phyloP scores from a whole-genome alignment of 345 rosid species.

The Boechera retrofracta region DNA sequence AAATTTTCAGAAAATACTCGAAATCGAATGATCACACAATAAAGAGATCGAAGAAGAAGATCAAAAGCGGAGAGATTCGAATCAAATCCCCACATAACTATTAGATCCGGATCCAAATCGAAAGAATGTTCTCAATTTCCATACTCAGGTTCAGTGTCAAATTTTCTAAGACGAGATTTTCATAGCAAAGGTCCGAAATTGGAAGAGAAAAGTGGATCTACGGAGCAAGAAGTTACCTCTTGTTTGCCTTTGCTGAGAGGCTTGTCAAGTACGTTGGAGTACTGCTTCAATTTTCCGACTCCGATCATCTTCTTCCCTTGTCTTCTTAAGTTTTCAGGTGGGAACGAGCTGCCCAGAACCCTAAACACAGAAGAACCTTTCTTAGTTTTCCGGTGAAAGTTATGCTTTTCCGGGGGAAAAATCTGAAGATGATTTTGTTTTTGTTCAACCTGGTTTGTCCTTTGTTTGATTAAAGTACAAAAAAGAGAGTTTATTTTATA shows the following conservation, averaged over 20 bases:
- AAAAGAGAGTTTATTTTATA: not conserved
- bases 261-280: slow-evolving; percentile 91
- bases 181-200: slow-evolving; percentile 14
- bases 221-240: slow-evolving; percentile 59
- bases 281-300: slow-evolving; percentile 92
- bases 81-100: not conserved
- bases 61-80: slow-evolving; percentile 1
- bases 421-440: not conserved
- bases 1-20: not conserved
- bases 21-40: slow-evolving; percentile 5
- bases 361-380: slow-evolving; percentile 35
- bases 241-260: slow-evolving; percentile 98
- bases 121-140: slow-evolving; percentile 15
- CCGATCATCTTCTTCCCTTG: slow-evolving; percentile 68
- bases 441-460: slow-evolving; percentile 11
- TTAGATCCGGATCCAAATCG: slow-evolving; percentile 36
- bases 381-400: not conserved
- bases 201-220: slow-evolving; percentile 15
- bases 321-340: not conserved
- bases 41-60: slow-evolving; percentile 18
- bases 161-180: not conserved
- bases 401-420: slow-evolving; percentile 7
- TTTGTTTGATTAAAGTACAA: slow-evolving; percentile 2
- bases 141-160: slow-evolving; percentile 28
- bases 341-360: slow-evolving; percentile 21